A percentile compares a stretch with the other conserved stretches of the same genome.
Evolutionary conservation across 768 basidiomycete genomes (phyloP).

Genomic region (Nidularia sp.): DNA sequence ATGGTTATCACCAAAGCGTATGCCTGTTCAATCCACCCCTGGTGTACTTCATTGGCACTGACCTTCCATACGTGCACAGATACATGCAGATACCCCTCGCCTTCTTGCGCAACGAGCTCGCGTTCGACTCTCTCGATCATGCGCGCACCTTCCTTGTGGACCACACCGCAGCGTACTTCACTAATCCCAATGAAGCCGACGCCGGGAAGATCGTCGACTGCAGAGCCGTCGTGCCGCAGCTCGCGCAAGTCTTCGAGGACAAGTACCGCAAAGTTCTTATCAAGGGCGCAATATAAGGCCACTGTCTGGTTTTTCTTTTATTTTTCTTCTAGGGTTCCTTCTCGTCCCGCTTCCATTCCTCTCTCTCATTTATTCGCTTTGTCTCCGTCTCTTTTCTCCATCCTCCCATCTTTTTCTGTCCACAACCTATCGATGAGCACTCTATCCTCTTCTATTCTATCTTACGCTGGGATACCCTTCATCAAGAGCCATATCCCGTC

Average conservation of each 20-base stretch:
- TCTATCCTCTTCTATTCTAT: no score
- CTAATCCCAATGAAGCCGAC: constrained; percentile 60
- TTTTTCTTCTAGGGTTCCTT: background rate
- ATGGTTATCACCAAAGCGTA: constrained; percentile 93
- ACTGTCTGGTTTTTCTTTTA: background rate
- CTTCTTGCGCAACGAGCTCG: constrained; percentile 79
- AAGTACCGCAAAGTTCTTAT: constrained; percentile 87
- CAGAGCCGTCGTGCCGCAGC: constrained; percentile 50
- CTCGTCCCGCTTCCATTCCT: background rate
- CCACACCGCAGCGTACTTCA: constrained; percentile 66
- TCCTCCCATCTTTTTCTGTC: no score
- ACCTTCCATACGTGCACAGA: constrained; percentile 33
- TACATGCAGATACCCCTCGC: constrained; percentile 76
- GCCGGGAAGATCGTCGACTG: constrained; percentile 68
- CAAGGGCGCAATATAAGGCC: constrained; percentile 80
- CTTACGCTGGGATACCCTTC: no score
- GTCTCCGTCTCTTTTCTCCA: no score
- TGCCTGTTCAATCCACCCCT: constrained; percentile 24
- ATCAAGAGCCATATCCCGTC: no score
- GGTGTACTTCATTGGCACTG: background rate
- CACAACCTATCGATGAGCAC: no score
- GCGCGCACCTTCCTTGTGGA: constrained; percentile 66
- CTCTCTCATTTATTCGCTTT: no score
- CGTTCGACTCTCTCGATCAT: constrained; percentile 66
- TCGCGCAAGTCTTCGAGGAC: constrained; percentile 67